These are phyloP conservation scores for Mycena citricolor DNA, from an alignment of 1,284 basidiomycete species.

Conservation along the genomic window DNA sequence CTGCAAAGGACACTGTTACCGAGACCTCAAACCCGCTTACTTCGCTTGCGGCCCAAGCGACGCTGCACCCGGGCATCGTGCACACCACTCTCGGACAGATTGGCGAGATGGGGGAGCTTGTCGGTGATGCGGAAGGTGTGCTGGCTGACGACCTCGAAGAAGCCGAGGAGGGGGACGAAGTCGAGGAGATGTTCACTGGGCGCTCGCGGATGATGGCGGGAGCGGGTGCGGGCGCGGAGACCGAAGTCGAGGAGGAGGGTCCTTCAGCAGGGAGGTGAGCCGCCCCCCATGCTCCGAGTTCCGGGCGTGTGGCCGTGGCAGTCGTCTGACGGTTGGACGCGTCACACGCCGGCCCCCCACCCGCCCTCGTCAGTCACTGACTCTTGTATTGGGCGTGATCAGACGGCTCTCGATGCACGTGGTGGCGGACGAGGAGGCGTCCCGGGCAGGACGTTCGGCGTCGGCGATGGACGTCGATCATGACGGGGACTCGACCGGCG, in stretches of 20 bases:
- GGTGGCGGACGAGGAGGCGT: too few species aligned
- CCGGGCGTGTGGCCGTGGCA: too few species aligned
- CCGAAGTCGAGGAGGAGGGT: constrained; percentile 23
- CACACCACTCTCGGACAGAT: constrained; percentile 8
- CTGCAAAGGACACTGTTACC: constrained; percentile 5
- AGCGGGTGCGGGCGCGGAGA: constrained; percentile 17
- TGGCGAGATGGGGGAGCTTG: constrained; percentile 20
- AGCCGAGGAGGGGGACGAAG: constrained; percentile 29
- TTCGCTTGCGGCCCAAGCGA: constrained; percentile 52
- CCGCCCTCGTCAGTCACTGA: too few species aligned
- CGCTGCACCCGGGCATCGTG: constrained; percentile 14
- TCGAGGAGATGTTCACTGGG: constrained; percentile 13
- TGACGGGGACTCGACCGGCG: too few species aligned
- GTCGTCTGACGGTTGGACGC: too few species aligned
- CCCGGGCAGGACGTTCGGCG: too few species aligned
- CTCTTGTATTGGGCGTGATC: too few species aligned
- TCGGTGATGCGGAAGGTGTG: constrained; percentile 25
- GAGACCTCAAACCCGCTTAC: constrained; percentile 53
- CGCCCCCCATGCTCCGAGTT: too few species aligned
- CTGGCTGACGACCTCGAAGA: constrained; percentile 29
- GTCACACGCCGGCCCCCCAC: too few species aligned
- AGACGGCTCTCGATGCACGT: too few species aligned
- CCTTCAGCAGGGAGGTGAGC: too few species aligned
- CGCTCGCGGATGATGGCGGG: constrained; percentile 1
- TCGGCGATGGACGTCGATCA: too few species aligned